Evolutionary conservation across 2,329 filamentous ascomycete genomes (phyloP), one percentile per base, ranked within the genome.

Genomic region (Aschersonia sp.): DNA sequence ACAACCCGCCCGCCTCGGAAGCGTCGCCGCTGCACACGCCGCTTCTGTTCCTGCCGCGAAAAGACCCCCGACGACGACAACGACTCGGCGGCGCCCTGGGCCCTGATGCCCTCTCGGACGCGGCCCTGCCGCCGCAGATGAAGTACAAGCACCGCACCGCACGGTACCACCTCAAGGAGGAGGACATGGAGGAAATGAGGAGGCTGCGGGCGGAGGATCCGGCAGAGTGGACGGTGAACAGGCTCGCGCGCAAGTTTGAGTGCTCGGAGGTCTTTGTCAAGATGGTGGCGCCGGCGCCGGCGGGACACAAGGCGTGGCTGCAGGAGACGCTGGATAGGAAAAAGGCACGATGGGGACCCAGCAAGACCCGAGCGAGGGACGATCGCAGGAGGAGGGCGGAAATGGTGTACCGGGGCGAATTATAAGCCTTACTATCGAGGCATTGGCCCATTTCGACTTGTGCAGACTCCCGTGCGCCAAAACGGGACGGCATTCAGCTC

Each of bases 1-100:
- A 74, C 66, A 78, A 76, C 64, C 75, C 75, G 41, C 75, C 75
- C 30, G 64, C 73, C 12, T 68, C 74, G 8, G 66, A 69, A 48
- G 66, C 73, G 4, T 73, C 75, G n/a, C 76, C 79, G 49, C 71
- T 70, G 56, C 74, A 82, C 65, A 83, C 79, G n/a, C 79, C 79
- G 49, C 73, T 79, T 64, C 75, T 79, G 59, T 83, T 83, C 64
- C 72, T 83, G 32, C 79, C 79, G 47, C 70, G 68, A 46, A 62
- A 58, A 53, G 76, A 79, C 57, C 73, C 75, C 12, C 71, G 75
- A 44, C 71, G 76, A 58, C 33, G 57, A 62, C 10, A 48, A 56
- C 31, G 58, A 56, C 32, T 41, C 57, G 4, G 30, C 56, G 6
- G 46, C 57, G 6, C 1, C 41, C 51, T 4, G 42, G 57, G 35